Base-by-base conservation (phyloP, 192 early-diverging fungal species). In the Paraglomus occultum region DNA sequence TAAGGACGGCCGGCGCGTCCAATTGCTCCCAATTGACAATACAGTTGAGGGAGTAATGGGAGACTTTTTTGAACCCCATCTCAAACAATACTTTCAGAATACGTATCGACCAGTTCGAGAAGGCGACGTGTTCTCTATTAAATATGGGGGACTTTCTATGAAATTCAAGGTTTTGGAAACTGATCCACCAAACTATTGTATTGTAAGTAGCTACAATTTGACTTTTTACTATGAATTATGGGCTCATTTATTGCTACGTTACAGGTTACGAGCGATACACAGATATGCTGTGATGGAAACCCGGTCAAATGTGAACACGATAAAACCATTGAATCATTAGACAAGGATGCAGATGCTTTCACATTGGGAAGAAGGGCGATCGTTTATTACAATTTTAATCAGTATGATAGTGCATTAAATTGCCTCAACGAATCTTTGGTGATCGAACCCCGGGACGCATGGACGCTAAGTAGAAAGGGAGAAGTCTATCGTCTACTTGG, bases 221-320 rank as follows among this genome's bases (percentile, higher is more conserved):
- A 49, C 57, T 17, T 57, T 17, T 31, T 31, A 2, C 31, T 31
- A 31, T 31, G 3, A 31, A 31, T 31, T 31, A 31, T 31, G 31
- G 31, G 3, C 31, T 31, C 3, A 51, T 39, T 47, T 40, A 54
- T 80, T 61, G 31, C 50, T 42, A 20, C 31, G 55, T 17, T 58
- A 8, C 76, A 92, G 91, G 91, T 99, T 51, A 92, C 92, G 38
- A 92, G 92, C 84, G 96, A 99, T 72, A 99, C 97, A 20, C 91
- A 94, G 8, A 99, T 99, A 76, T 94, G 97, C 82, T 94, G 91
- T 76, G 97, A 99, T 77, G 97, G 97, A 64, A 96, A 99, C 44
- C 94, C 97, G 8, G 94, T 99, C 80, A 95, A 94, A 85, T 92
- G 97, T 57, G 97, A 99, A 81, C 96, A 98, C 68, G 96, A 99